Conservation (phyloP, 2,329 filamentous ascomycete species). For the Aspergillus arachidicola region DNA sequence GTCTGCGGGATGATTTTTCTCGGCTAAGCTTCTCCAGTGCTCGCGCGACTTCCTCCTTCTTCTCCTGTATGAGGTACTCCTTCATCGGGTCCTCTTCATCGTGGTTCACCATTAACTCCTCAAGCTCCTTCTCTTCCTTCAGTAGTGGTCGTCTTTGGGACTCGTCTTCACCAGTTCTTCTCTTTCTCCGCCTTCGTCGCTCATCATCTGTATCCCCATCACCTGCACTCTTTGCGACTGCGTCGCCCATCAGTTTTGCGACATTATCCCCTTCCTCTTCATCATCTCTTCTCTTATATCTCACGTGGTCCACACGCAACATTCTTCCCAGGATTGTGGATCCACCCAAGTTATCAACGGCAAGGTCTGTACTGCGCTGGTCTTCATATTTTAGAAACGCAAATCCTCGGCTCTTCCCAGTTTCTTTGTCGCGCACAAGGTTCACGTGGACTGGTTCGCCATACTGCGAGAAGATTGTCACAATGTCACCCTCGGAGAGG, state of each 20-base stretch:
- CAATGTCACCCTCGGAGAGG: slow-evolving; percentile 90
- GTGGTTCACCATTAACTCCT: slow-evolving; percentile 72
- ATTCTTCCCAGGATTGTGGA: slow-evolving; percentile 78
- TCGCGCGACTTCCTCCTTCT: slow-evolving; percentile 81
- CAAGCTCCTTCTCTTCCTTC: slow-evolving; percentile 80
- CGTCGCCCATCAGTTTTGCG: slow-evolving; percentile 52
- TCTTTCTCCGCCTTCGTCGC: slow-evolving; percentile 33
- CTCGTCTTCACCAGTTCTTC: slow-evolving; percentile 46
- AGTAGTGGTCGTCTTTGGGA: slow-evolving; percentile 62
- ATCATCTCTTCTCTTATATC: slow-evolving; percentile 87
- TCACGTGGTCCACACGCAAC: slow-evolving; percentile 85
- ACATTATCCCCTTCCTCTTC: slow-evolving; percentile 55
- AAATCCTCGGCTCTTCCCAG: slow-evolving; percentile 91
- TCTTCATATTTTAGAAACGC: slow-evolving; percentile 98
- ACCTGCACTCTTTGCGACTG: slow-evolving; percentile 27
- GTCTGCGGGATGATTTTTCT: slow-evolving; percentile 42
- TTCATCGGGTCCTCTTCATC: slow-evolving; percentile 99
- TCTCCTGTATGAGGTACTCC: slow-evolving; percentile 82
- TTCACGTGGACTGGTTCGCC: slow-evolving; percentile 94
- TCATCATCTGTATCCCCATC: slow-evolving; percentile 44
- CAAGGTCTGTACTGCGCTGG: slow-evolving; percentile 91
- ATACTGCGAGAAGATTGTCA: slow-evolving; percentile 96
- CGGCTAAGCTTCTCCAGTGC: slow-evolving; percentile 63
- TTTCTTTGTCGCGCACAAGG: slow-evolving; percentile 90
- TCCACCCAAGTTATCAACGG: slow-evolving; percentile 93